A percentile compares a stretch with the other conserved stretches of the same genome.
phyloP scores from a whole-genome alignment of 2,329 filamentous ascomycete genomes.

The Cytospora paraplurivora region DNA sequence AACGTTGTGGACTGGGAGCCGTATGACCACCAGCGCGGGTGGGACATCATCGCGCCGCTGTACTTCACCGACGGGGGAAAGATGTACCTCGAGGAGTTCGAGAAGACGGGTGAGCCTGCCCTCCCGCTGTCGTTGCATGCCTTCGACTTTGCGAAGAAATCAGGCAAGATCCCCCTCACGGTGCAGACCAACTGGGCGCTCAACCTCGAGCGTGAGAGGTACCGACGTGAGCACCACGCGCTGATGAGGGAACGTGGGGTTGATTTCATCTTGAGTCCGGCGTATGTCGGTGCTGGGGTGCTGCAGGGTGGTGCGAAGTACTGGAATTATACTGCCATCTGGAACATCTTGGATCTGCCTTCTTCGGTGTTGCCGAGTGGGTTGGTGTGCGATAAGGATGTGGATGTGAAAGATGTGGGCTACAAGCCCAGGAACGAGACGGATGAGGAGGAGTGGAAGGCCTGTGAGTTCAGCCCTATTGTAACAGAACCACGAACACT shows the following conservation, averaged over 20 bases:
- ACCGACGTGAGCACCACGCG: constrained; percentile 27
- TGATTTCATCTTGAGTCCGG: constrained; percentile 27
- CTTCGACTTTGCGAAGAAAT: constrained; percentile 21
- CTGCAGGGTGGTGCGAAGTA: constrained; percentile 28
- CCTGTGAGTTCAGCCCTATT: constrained; percentile 19
- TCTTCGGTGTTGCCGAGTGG: constrained; percentile 30
- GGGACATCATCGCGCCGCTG: constrained; percentile 17
- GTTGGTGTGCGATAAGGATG: constrained; percentile 7
- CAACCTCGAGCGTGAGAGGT: constrained; percentile 17
- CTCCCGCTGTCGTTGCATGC: constrained; percentile 28
- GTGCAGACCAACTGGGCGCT: constrained; percentile 23
- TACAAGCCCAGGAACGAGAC: constrained; percentile 19
- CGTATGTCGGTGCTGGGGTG: constrained; percentile 25
- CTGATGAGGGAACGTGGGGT: constrained; percentile 26
- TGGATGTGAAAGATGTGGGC: constrained; percentile 21
- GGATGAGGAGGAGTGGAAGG: constrained; percentile 21
- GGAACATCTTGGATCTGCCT: constrained; percentile 32
- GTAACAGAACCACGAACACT: background rate
- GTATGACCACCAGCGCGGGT: constrained; percentile 22
- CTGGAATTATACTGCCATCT: constrained; percentile 32
- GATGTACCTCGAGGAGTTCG: constrained; percentile 22
- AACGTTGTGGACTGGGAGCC: constrained; percentile 29
- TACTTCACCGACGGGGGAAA: constrained; percentile 22
- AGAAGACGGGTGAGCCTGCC: constrained; percentile 26
- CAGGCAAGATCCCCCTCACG: constrained; percentile 16